Evolutionary conservation across 805 yeast genomes (phyloP).

Genomic region (Torulaspora franciscae): DNA sequence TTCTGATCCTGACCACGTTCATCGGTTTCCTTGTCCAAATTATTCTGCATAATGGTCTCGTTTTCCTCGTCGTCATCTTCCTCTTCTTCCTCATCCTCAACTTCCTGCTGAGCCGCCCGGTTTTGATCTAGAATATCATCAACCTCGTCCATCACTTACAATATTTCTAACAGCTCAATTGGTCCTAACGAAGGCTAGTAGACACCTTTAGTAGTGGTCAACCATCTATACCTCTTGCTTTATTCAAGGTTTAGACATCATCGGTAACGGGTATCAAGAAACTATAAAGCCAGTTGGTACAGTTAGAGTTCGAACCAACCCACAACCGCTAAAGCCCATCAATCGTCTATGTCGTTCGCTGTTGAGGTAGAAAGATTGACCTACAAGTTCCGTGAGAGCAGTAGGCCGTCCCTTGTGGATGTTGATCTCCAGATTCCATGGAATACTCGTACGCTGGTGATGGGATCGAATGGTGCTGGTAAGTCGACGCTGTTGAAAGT

Average conservation of each 20-base stretch:
- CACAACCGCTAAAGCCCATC: not conserved
- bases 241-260: not conserved
- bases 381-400: constrained; percentile 59
- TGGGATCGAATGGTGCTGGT: constrained; percentile 98
- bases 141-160: constrained; percentile 27
- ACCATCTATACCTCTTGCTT: not conserved
- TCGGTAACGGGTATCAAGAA: not conserved
- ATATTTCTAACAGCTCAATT: not conserved
- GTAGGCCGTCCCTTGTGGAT: constrained; percentile 61
- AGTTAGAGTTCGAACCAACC: not conserved
- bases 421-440: constrained; percentile 59
- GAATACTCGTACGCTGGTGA: constrained; percentile 68
- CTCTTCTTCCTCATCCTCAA: constrained; percentile 31
- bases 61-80: constrained; percentile 28
- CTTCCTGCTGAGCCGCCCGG: constrained; percentile 28
- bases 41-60: constrained; percentile 25
- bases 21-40: constrained; percentile 18
- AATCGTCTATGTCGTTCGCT: constrained; percentile 30
- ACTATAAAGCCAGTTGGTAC: not conserved
- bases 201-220: not conserved
- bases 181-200: not conserved
- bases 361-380: constrained; percentile 60
- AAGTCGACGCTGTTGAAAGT: constrained; percentile 82
- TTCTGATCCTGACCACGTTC: constrained; percentile 28
- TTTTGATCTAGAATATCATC: constrained; percentile 31